Base-by-base conservation (phyloP, 2,329 filamentous ascomycete genomes). In the Teratosphaeria destructans region DNA sequence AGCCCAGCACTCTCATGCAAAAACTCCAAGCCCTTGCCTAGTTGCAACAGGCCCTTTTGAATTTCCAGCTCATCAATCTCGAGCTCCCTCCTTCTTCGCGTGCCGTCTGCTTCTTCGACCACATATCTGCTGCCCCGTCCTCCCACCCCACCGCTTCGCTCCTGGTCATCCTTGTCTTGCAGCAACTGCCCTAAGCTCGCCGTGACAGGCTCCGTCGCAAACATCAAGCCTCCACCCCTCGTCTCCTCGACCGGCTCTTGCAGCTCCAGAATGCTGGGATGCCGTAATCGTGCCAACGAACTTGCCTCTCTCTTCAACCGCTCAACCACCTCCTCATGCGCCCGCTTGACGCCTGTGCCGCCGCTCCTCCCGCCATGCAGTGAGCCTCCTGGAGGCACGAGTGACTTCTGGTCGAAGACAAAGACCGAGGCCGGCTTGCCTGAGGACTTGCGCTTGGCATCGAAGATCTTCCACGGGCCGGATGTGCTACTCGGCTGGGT, bases 61-160 rank as follows among this genome's bases (percentile, higher is more conserved):
- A 97, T 95, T 75, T 99, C 94, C 61, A 99, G 78, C 76, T 97
- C 94, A 71, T 99, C 94, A 62, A 99, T 90, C 72, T 97, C 93
- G 14, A 96, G 75, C 70, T 97, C 92, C 67, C 89, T 82, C 67
- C 90, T 80, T 67, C 74, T 71, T 59, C 85, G 82, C 56, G 84
- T 84, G 39, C 89, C 89, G 65, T 92, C 87, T 0, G 86, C 79
- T 65, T 91, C 88, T 69, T 94, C 90, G 1, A 89, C 85, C 58
- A 94, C 87, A 75, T 86, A 94, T 66, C 90, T 86, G 72, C 89
- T 91, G 3, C 85, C 80, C 61, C 90, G 81, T 11, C 88, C 85
- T 12, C 64, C 66, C 0, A 83, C 80, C 7, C 88, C 85, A 43
- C 85, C 84, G 14, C 81, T 77, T 61, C 83, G 81, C 72, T 96